These are phyloP conservation scores for Thalassia testudinum DNA, from an alignment of 116 monocot species.

Conservation along the genomic window DNA sequence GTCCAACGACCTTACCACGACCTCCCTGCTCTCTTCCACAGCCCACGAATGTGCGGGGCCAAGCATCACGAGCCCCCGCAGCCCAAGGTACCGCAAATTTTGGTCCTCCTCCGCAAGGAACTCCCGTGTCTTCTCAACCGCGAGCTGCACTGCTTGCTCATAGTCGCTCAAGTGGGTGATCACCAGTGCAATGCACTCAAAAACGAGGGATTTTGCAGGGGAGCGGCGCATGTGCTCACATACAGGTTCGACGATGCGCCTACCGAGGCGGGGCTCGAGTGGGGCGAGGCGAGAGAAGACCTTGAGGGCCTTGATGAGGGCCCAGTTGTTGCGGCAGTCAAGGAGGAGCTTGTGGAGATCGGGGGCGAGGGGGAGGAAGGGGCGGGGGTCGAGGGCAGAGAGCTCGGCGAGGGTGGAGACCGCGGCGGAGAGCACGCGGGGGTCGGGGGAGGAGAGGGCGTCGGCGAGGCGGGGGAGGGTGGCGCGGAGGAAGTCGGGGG, in stretches of 20 bases:
- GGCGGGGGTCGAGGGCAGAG: slow-evolving; percentile 24
- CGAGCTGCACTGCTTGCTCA: slow-evolving; percentile 41
- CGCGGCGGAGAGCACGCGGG: slow-evolving; percentile 22
- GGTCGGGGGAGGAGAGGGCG: slow-evolving; percentile 25
- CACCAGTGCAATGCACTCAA: slow-evolving; percentile 62
- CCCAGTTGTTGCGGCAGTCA: slow-evolving; percentile 58
- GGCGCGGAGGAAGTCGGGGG: slow-evolving; percentile 24
- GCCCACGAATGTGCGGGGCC: slow-evolving; percentile 37
- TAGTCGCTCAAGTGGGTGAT: slow-evolving; percentile 28
- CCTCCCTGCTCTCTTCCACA: slow-evolving; percentile 50
- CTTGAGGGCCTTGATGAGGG: slow-evolving; percentile 80
- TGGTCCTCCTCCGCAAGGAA: slow-evolving; percentile 45
- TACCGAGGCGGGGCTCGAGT: slow-evolving; percentile 47
- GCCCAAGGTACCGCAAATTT: slow-evolving; percentile 67
- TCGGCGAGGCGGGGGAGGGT: slow-evolving; percentile 44
- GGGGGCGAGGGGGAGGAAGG: slow-evolving; percentile 74
- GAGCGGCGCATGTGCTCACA: slow-evolving; percentile 44
- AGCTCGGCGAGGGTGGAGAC: slow-evolving; percentile 60
- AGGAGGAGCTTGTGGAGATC: slow-evolving; percentile 52
- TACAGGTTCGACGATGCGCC: slow-evolving; percentile 44
- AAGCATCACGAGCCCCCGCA: slow-evolving; percentile 48
- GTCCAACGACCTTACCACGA: slow-evolving; percentile 31
- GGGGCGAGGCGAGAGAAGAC: slow-evolving; percentile 48
- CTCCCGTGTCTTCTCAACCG: slow-evolving; percentile 52
- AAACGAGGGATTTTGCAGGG: slow-evolving; percentile 51